phyloP scores from a whole-genome alignment of 305 asterid species.

The Salvia sclarea region DNA sequence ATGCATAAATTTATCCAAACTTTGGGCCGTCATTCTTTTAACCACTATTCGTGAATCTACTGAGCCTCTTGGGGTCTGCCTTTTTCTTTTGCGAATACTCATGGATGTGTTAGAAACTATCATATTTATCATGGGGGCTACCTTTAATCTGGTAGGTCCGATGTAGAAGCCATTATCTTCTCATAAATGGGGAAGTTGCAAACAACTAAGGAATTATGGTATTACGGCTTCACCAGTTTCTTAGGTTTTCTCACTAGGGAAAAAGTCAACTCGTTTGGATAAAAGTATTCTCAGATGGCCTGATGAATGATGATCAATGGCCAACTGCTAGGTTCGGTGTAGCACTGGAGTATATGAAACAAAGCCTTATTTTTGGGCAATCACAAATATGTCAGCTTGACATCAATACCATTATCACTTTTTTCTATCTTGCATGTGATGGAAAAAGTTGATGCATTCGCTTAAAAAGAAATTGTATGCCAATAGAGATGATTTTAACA shows the following conservation, averaged over 20 bases:
- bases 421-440: slow-evolving; percentile 14
- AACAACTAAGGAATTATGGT: neutral
- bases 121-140: neutral
- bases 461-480: neutral
- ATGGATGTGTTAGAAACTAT: neutral
- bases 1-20: neutral
- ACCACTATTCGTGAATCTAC: neutral
- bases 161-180: neutral
- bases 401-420: neutral
- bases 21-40: neutral
- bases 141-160: neutral
- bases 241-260: neutral
- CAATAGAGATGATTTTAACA: neutral
- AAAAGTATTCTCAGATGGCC: neutral
- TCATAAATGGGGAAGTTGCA: neutral
- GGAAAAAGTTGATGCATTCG: neutral
- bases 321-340: slow-evolving; percentile 6
- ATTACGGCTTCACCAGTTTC: neutral
- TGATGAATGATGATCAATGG: neutral
- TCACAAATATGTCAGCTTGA: slow-evolving; percentile 19
- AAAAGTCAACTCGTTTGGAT: neutral
- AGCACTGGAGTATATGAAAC: neutral
- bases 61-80: neutral
- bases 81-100: neutral
- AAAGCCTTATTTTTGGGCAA: neutral